A percentile compares a stretch with the other conserved stretches of the same genome.
These are phyloP conservation scores for Fraxinus dipetala DNA, from an alignment of 305 asterid species.

Conservation along the genomic window DNA sequence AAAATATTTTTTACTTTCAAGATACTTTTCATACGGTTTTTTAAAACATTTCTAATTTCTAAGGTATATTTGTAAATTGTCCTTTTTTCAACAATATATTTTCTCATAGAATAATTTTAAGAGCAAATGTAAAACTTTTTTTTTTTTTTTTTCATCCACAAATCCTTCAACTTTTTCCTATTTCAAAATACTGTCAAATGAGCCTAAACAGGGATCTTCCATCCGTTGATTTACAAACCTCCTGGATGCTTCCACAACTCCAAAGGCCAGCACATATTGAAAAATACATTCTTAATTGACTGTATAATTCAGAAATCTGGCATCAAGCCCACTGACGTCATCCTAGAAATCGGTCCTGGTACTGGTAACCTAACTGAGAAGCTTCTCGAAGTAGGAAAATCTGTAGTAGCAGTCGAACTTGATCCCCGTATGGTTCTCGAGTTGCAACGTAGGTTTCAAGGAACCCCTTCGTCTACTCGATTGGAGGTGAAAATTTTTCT, in stretches of 20 bases:
- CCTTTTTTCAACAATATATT: no score
- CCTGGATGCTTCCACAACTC: slow-evolving; percentile 65
- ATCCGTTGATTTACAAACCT: no score
- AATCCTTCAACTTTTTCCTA: no score
- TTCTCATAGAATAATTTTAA: no score
- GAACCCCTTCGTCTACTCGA: slow-evolving; percentile 63
- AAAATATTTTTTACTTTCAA: no score
- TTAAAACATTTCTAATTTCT: no score
- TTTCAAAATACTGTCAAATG: slow-evolving; percentile 29
- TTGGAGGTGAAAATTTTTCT: slow-evolving; percentile 40
- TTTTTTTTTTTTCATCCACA: no score
- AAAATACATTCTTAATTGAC: slow-evolving; percentile 73
- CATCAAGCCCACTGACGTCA: slow-evolving; percentile 70
- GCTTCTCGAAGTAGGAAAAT: slow-evolving; percentile 90
- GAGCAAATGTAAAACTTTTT: no score
- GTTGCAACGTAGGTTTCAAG: slow-evolving; percentile 82
- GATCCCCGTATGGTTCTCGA: slow-evolving; percentile 98
- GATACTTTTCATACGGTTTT: no score
- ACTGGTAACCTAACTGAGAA: slow-evolving; percentile 93
- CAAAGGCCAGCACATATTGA: slow-evolving; percentile 92
- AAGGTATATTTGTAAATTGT: no score
- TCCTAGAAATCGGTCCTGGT: slow-evolving; percentile 96
- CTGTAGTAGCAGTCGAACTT: slow-evolving; percentile 82
- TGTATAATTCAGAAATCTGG: slow-evolving; percentile 84
- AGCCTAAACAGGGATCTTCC: no score